Percentiles rank a stretch among this genome's conserved stretches.
phyloP scores from a whole-genome alignment of 352 stramenopile genomes.

The Globisporangium middletonii region DNA sequence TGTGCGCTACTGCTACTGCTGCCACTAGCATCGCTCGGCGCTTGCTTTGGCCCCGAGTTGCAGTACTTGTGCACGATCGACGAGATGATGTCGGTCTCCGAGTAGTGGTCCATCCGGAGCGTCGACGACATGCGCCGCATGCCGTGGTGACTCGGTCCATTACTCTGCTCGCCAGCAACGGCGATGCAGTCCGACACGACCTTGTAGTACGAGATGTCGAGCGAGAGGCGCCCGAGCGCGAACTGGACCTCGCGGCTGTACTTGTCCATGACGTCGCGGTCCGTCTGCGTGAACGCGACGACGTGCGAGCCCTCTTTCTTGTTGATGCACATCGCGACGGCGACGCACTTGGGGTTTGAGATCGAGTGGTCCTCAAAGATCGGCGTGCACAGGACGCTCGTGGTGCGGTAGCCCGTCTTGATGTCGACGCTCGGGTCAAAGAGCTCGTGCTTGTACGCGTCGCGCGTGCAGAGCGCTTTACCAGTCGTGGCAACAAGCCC shows the following conservation, averaged over 20 bases:
- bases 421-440: slow-evolving; percentile 64
- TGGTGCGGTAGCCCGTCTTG: slow-evolving; percentile 73
- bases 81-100: slow-evolving; percentile 52
- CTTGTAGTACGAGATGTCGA: slow-evolving; percentile 80
- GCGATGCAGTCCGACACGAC: slow-evolving; percentile 43
- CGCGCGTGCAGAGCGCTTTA: slow-evolving; percentile 42
- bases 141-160: background rate
- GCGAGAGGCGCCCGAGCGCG: slow-evolving; percentile 50
- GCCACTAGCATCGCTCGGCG: background rate
- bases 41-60: slow-evolving; percentile 12
- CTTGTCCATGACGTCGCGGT: slow-evolving; percentile 51
- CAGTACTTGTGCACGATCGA: slow-evolving; percentile 58
- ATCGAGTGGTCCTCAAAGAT: slow-evolving; percentile 61
- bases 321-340: slow-evolving; percentile 87
- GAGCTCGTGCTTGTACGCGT: slow-evolving; percentile 68
- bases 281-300: slow-evolving; percentile 56
- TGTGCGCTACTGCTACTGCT: background rate
- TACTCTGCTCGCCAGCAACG: slow-evolving; percentile 7
- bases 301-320: slow-evolving; percentile 74
- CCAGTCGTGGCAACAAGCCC: slow-evolving; percentile 63
- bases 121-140: slow-evolving; percentile 18
- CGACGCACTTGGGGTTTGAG: slow-evolving; percentile 46
- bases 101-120: slow-evolving; percentile 21
- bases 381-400: slow-evolving; percentile 65
- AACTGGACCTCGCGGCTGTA: slow-evolving; percentile 64